Conservation (phyloP, 192 early-diverging fungal species). For the Mortierella claussenii region DNA sequence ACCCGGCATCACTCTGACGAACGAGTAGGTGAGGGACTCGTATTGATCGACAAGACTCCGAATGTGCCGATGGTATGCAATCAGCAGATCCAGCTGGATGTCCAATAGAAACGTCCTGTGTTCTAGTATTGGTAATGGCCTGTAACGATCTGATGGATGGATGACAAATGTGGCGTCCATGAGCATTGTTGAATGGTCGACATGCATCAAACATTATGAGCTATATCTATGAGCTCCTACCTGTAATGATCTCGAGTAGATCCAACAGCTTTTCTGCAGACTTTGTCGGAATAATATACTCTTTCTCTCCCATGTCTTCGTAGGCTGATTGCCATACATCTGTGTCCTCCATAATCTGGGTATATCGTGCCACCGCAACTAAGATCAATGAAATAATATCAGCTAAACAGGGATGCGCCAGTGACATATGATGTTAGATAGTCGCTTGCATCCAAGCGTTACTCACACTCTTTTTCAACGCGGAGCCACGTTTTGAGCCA, state of each 20-base stretch:
- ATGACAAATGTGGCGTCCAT: neutral
- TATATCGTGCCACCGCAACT: slow-evolving; percentile 70
- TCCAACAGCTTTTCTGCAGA: slow-evolving; percentile 69
- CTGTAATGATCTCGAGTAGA: slow-evolving; percentile 70
- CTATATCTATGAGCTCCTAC: slow-evolving; percentile 8
- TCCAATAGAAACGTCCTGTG: slow-evolving; percentile 68
- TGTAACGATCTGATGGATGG: slow-evolving; percentile 61
- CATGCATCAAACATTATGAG: neutral
- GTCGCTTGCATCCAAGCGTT: no score
- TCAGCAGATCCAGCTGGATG: slow-evolving; percentile 71
- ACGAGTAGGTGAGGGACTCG: slow-evolving; percentile 60
- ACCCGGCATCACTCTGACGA: slow-evolving; percentile 65
- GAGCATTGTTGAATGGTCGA: neutral
- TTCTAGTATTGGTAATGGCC: slow-evolving; percentile 64
- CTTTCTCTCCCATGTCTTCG: slow-evolving; percentile 60
- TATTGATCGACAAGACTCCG: slow-evolving; percentile 62
- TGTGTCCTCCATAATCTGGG: slow-evolving; percentile 67
- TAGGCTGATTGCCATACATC: slow-evolving; percentile 73
- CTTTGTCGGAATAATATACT: slow-evolving; percentile 65
- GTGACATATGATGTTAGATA: no score
- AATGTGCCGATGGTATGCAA: slow-evolving; percentile 63
- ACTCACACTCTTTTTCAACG: slow-evolving; percentile 71
- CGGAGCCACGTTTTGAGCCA: slow-evolving; percentile 77
- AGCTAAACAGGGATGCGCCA: no score
- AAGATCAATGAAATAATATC: neutral